A percentile compares a stretch with the other conserved stretches of the same genome.
Conservation (phyloP, 2,329 filamentous ascomycete species). For the Massarina eburnea region DNA sequence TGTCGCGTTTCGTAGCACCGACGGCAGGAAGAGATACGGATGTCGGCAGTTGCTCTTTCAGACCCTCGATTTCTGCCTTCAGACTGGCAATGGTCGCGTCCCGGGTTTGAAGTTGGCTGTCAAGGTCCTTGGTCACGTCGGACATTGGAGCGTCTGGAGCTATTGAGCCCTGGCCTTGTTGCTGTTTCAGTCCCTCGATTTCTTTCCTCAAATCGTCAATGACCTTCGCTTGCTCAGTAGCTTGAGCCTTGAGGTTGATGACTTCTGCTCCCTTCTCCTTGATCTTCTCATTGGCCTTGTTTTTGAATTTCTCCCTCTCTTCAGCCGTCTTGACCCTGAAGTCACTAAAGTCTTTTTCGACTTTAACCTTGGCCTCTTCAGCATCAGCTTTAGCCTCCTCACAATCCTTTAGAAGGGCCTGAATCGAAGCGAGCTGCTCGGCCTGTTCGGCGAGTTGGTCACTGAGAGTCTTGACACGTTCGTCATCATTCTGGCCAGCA, state of each 20-base stretch:
- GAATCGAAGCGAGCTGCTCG: slow-evolving; percentile 44
- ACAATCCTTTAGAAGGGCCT: slow-evolving; percentile 34
- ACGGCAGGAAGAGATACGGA: background rate
- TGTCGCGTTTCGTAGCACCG: slow-evolving; percentile 8
- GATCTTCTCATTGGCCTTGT: slow-evolving; percentile 66
- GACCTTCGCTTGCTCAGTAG: slow-evolving; percentile 59
- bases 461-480: slow-evolving; percentile 32
- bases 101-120: too few relatives aligned
- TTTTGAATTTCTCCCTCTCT: slow-evolving; percentile 34
- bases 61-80: slow-evolving; percentile 11
- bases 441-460: slow-evolving; percentile 52
- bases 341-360: slow-evolving; percentile 34
- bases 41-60: slow-evolving; percentile 12
- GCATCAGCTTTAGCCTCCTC: slow-evolving; percentile 11
- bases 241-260: slow-evolving; percentile 37
- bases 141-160: too few relatives aligned
- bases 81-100: slow-evolving; percentile 1
- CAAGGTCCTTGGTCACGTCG: too few relatives aligned
- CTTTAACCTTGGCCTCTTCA: slow-evolving; percentile 46
- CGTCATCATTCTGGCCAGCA: slow-evolving; percentile 7
- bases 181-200: slow-evolving; percentile 8
- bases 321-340: slow-evolving; percentile 1
- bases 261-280: slow-evolving; percentile 50
- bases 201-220: slow-evolving; percentile 66
- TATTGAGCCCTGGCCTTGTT: too few relatives aligned